Base-by-base conservation (phyloP, 1,284 basidiomycete genomes). In the Phellinidium pouzarii region DNA sequence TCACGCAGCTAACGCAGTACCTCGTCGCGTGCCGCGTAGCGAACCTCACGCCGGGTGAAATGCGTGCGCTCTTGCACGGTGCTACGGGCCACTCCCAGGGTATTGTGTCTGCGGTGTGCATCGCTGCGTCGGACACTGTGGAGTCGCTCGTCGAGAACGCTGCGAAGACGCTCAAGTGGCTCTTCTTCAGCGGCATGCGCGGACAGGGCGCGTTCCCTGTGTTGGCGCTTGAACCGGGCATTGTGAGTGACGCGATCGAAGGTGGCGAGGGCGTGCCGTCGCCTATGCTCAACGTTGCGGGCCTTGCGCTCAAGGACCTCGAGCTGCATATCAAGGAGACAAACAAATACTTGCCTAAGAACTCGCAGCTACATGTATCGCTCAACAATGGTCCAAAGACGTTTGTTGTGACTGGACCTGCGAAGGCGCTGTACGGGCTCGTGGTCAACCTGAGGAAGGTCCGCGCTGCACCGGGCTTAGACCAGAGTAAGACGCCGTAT, bases 61-160 rank as follows among this genome's bases (percentile, higher is more conserved):
- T 96, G 65, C 82, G 89, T 48, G 71, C 75, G 44, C 79, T 80
- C 52, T 78, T 97, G 59, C 76, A 82, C 27, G 95, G 94, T 48
- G 82, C 92, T 4, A 98, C 95, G 9, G 95, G 95, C 44, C 95
- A 99, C 72, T 96, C 93, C 5, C 95, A 98, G 70, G 96, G 95
- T 60, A 82, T 99, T 60, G 84, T 97, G 53, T 93, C 94, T 19
- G 95, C 95, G 20, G 80, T 96, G 49, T 87, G 83, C 26, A 81
- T 97, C 60, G 79, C 94, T 6, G 81, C 92, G 1, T 95, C 93
- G 14, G 75, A 77, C 31, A 80, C 82, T 38, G 83, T 85, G 61
- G 84, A 87, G 48, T 81, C 81, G 3, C 89, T 93, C 67, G 70
- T 78, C 50, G 69, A 72, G 57, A 95, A 97, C 68, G 78, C 83